Evolutionary conservation across 1,139 yeast species (phyloP), one percentile per base, ranked within the genome.

Genomic region (Nematodospora anomalae): DNA sequence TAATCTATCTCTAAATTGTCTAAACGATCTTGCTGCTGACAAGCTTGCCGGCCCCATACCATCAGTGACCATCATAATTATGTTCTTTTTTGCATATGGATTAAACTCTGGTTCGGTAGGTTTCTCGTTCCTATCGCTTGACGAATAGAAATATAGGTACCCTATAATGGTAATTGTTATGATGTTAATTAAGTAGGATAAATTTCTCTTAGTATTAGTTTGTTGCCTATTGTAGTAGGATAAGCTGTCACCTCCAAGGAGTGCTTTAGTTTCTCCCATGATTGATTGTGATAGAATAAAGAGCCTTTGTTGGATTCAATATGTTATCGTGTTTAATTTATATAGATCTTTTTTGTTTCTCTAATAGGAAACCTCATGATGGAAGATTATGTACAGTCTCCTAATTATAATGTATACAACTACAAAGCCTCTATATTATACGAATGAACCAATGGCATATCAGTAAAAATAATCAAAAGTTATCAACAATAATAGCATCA

Each of bases 21-120:
- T 71, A 62, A 74, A 87, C 13, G 82, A 74, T 48, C 96, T 73
- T 2, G 95, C 80, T 54, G 87, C 62, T 5, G 89, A 79, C 42
- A 87, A 58, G 3, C 92, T 80, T 0, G 94, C 83, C 2, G 95
- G 95, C 0, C 96, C 96, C 83, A 87, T 86, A 16, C 96, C 96
- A 58, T 88, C 96, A 2, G 95, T 82, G 14, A 88, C 94, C 78
- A 87, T 80, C 66, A 88, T 84, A 33, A 88, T 83, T 37, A 87
- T 74, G 50, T 87, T 87, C 51, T 76, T 78, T 43, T 56, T 62
- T 44, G 39, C 35, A 11, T 39, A 25, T 4, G 43, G 45, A 30
- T 49, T 40, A 4, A 49, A 33, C 16, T 25, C 16, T 37, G 44
- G 36, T 9, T 13, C 26, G 8, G 24, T 22, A 15, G 26, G 24